These are phyloP conservation scores for Climacium dendroides DNA, from an alignment of 225 moss, liverwort and hornwort species.

Conservation along the genomic window DNA sequence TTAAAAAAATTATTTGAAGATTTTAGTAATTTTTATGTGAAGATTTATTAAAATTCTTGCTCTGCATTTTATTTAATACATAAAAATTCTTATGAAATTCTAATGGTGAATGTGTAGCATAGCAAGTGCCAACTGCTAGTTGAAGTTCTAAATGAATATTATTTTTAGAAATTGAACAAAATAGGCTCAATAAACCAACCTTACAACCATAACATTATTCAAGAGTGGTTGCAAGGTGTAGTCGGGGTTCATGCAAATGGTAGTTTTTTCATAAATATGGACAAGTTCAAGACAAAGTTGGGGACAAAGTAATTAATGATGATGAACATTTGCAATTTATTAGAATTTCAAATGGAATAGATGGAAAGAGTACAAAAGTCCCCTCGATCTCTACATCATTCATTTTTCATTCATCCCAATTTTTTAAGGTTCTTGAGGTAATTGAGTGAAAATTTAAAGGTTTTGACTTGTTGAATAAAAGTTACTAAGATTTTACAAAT, in stretches of 20 bases:
- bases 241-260: no score
- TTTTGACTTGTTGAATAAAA: rapidly evolving
- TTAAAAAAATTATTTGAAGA: no score
- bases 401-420: not conserved
- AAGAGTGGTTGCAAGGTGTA: not conserved
- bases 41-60: no score
- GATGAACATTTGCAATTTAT: not conserved
- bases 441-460: not conserved
- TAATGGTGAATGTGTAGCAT: no score
- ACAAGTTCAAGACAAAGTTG: not conserved
- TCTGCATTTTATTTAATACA: no score
- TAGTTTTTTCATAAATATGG: no score
- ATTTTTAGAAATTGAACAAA: not conserved
- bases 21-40: no score
- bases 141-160: not conserved
- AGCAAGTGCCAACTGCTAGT: no score
- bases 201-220: not conserved
- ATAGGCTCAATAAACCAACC: not conserved
- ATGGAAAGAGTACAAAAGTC: not conserved
- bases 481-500: not conserved
- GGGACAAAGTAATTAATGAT: not conserved
- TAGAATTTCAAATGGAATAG: not conserved
- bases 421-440: not conserved
- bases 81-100: no score
- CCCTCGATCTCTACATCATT: not conserved